Percentiles rank a stretch among this genome's conserved stretches.
Evolutionary conservation across 345 rosid genomes (phyloP).

Genomic region (Hirschfeldia incana): DNA sequence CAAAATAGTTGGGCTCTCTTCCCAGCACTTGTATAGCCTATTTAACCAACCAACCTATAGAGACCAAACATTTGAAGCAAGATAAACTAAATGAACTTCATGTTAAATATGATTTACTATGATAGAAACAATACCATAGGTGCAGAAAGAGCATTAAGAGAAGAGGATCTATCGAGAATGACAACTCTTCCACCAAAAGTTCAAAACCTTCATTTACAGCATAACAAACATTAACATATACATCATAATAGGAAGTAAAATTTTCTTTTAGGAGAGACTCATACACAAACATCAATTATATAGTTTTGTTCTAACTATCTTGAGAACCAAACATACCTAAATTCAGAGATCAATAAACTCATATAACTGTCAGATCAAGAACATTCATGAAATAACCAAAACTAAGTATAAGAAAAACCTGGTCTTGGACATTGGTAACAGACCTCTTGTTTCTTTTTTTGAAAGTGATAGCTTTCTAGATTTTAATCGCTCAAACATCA

Average conservation of each 20-base stretch:
- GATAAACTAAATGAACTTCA: background rate
- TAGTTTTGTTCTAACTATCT: background rate
- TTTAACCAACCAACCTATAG: constrained; percentile 63
- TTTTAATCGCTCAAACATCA: no score
- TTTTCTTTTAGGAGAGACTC: background rate
- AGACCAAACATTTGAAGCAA: background rate
- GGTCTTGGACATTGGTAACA: no score
- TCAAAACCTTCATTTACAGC: constrained; percentile 47
- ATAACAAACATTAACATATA: background rate
- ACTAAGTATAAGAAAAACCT: background rate
- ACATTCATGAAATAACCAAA: constrained; percentile 5
- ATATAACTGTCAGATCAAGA: background rate
- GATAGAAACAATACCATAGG: constrained; percentile 52
- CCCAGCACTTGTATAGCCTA: constrained; percentile 88
- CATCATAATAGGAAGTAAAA: background rate
- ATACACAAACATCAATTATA: background rate
- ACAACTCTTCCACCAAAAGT: constrained; percentile 72
- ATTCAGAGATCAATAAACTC: no score
- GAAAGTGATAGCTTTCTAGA: no score
- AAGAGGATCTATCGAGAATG: constrained; percentile 65
- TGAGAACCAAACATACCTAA: background rate
- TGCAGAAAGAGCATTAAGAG: constrained; percentile 73
- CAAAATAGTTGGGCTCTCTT: constrained; percentile 82
- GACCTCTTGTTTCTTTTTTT: no score
- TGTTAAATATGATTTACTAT: background rate